Conservation (phyloP, 2,329 filamentous ascomycete genomes). For the Fusarium sp. region DNA sequence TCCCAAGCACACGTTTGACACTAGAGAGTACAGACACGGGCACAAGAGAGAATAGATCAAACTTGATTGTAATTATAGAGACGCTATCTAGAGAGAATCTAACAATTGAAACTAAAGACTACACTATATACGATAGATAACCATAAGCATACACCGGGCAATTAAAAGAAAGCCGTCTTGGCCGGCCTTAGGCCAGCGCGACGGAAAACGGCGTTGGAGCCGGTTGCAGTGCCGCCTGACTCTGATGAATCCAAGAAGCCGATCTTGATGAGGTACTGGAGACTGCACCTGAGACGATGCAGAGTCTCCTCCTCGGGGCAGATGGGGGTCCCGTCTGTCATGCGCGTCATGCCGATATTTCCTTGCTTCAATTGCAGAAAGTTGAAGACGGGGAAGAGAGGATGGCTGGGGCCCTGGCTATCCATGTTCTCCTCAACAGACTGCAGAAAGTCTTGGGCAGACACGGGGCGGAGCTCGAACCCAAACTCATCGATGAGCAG, state of each 20-base stretch:
- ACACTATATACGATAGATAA: no score
- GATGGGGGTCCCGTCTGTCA: neutral
- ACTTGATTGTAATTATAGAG: no score
- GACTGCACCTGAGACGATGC: conserved; percentile 7
- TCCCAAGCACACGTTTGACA: no score
- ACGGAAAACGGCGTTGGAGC: neutral
- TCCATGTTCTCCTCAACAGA: conserved; percentile 5
- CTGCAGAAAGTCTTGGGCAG: conserved; percentile 1
- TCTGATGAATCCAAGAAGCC: neutral
- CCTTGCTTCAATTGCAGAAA: conserved; percentile 1
- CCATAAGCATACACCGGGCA: no score
- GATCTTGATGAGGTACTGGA: conserved; percentile 3
- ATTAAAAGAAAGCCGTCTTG: neutral
- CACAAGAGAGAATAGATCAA: no score
- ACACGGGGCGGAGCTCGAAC: conserved; percentile 7
- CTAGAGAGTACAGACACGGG: no score
- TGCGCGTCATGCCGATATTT: neutral
- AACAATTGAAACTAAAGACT: no score
- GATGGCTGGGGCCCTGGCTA: conserved; percentile 7
- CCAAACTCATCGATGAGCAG: conserved; percentile 10
- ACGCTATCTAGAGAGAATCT: no score
- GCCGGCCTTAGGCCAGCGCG: neutral
- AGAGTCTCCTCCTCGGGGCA: neutral
- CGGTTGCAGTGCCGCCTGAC: neutral
- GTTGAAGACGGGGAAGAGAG: neutral